phyloP scores from a whole-genome alignment of 2,329 filamentous ascomycete species.

The Fusarium fujikuroi region DNA sequence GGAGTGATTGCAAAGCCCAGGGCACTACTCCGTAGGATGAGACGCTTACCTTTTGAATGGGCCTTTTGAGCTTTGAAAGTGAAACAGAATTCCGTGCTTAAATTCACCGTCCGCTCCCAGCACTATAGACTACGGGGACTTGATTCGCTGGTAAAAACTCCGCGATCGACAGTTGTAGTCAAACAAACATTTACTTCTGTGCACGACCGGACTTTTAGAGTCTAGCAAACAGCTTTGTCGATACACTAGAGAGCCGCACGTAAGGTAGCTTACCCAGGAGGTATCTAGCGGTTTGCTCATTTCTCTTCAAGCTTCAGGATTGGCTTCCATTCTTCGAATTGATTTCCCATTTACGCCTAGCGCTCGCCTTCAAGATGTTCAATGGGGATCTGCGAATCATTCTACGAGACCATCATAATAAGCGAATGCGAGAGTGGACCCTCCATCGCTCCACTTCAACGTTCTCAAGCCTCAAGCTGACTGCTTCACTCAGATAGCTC shows the following conservation, averaged over 20 bases:
- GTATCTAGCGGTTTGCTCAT: not conserved
- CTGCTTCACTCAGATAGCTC: not conserved
- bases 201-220: not conserved
- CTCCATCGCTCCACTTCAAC: conserved; percentile 18
- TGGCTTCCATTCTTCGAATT: conserved; percentile 6
- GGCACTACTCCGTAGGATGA: not conserved
- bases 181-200: not conserved
- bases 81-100: not conserved
- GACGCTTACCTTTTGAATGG: not conserved
- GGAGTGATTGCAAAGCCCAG: not conserved
- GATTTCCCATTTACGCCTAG: conserved; percentile 19
- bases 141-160: not conserved
- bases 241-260: not conserved
- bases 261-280: not conserved
- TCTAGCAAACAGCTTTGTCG: not conserved
- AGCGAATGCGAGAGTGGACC: conserved; percentile 33
- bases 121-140: not conserved
- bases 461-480: conserved; percentile 2
- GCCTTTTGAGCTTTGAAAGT: not conserved
- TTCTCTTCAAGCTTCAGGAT: not conserved
- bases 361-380: not conserved
- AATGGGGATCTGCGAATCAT: not conserved
- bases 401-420: not conserved
- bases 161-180: not conserved
- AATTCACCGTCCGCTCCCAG: not conserved